phyloP scores from a whole-genome alignment of 345 rosid species.

The Orychophragmus violaceus region DNA sequence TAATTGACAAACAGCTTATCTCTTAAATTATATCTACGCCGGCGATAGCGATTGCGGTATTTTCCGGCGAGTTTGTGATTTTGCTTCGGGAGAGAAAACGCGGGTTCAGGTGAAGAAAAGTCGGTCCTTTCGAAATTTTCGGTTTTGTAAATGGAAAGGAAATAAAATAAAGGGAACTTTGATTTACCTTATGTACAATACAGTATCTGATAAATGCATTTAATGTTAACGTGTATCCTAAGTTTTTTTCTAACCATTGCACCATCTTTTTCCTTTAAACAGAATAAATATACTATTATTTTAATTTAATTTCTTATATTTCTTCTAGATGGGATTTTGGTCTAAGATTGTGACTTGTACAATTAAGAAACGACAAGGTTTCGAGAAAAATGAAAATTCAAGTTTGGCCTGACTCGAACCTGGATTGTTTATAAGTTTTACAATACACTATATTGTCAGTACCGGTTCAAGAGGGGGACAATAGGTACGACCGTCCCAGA shows the following conservation, averaged over 20 bases:
- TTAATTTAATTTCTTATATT: not conserved
- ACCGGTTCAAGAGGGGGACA: too few relatives aligned
- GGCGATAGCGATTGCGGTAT: not conserved
- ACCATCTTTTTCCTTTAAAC: not conserved
- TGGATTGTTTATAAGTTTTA: too few relatives aligned
- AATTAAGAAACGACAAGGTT: too few relatives aligned
- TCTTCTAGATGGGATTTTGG: slow-evolving; percentile 9
- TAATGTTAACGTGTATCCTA: slow-evolving; percentile 1
- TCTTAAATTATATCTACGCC: not conserved
- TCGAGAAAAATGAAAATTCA: too few relatives aligned
- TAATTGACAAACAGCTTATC: not conserved
- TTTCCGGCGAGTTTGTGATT: slow-evolving; percentile 10
- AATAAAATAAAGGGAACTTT: not conserved
- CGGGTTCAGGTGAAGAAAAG: slow-evolving; percentile 50
- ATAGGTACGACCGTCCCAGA: too few relatives aligned
- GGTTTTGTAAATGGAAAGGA: not conserved
- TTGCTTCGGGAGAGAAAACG: slow-evolving; percentile 56
- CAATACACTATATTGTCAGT: too few relatives aligned
- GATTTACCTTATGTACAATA: not conserved
- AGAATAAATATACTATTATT: not conserved
- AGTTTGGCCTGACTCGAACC: too few relatives aligned
- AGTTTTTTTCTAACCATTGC: not conserved
- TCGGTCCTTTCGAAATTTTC: slow-evolving; percentile 34
- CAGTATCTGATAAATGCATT: slow-evolving; percentile 2
- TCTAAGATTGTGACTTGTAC: not conserved